Base-by-base conservation (phyloP, 192 early-diverging fungal species). In the Thoreauomyces humboldtii region DNA sequence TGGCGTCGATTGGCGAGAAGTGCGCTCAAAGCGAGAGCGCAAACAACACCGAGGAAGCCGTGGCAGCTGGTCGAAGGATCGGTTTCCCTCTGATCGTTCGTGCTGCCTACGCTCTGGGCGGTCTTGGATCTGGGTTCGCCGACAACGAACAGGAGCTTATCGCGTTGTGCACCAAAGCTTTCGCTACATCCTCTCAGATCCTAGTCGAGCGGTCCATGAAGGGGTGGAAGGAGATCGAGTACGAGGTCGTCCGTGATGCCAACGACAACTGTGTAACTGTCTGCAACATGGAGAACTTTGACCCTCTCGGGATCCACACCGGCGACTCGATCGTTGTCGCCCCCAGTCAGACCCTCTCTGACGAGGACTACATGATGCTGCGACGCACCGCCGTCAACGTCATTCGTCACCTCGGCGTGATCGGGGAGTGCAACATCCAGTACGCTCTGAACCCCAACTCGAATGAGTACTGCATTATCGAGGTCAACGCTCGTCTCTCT, bases 251-350 rank as follows among this genome's bases (percentile, higher is more conserved):
- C 27, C 89, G 96, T 63, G 96, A 99, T 76, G 87, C 91, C 47
- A 84, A 87, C 48, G 87, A 99, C 77, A 99, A 99, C 81, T 99
- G 96, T 76, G 94, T 99, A 56, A 97, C 96, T 27, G 95, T 98
- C 37, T 98, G 96, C 77, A 98, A 98, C 83, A 98, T 97, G 94
- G 94, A 98, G 75, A 98, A 98, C 88, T 97, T 98, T 83, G 96
- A 98, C 65, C 96, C 96, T 24, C 88, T 98, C 34, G 94, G 96
- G 24, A 91, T 92, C 41, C 96, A 98, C 78, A 98, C 96, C 2
- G 96, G 96, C 59, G 96, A 98, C 73, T 95, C 93, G n/a, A 98
- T 98, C 53, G 96, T 98, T 9, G 93, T 98, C 25, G 96, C 96
- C 5, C 96, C 96, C 22, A 88, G 86, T 59, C 94, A 97, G 80